Base-by-base conservation (phyloP, 2,329 filamentous ascomycete species). In the Fusarium sp. region DNA sequence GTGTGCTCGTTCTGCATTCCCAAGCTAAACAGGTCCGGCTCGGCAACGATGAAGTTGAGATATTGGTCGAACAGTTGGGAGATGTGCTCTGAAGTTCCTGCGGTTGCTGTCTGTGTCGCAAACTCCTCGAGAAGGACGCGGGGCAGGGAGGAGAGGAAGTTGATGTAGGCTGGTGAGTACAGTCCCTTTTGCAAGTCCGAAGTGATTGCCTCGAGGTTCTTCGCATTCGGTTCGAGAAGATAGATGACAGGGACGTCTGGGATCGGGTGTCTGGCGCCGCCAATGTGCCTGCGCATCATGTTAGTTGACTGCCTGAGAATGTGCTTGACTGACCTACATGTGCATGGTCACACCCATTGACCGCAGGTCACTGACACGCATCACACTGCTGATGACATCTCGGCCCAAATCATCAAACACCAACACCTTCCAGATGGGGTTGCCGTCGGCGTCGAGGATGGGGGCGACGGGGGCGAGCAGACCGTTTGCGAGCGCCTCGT, bases 171-270 rank as follows among this genome's bases (percentile, higher is more conserved):
- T 1, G 96, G 95, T 30, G 94, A 93, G 84, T 99, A 99, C 32
- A 99, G 89, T 57, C 92, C 94, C 73, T 93, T 94, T 72, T 95
- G 91, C 16, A 99, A 90, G 81, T 99, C 97, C 75, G 87, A 90
- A 14, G 95, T 97, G 70, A 99, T 96, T 54, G 89, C 87, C 80
- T 95, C 89, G 58, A 98, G 88, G 82, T 98, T 98, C 70, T 91
- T 87, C 11, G 91, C 82, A 13, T 91, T 97, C 18, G 97, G 97
- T 80, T 99, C 96, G 79, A 99, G 89, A n/a, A 99, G 89, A 81
- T 99, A 99, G 71, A 99, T 92, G 71, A 97, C 97, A 5, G 97
- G 96, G 11, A 98, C 97, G 83, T 99, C 97, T 66, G 96, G 95
- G 76, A 99, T 99, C 32, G 95, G 91, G 82, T 98, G 95, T 80